Percentiles rank a stretch among this genome's conserved stretches.
These are phyloP conservation scores for Euphorbia pulcherrima DNA, from an alignment of 345 rosid species.

Conservation along the genomic window DNA sequence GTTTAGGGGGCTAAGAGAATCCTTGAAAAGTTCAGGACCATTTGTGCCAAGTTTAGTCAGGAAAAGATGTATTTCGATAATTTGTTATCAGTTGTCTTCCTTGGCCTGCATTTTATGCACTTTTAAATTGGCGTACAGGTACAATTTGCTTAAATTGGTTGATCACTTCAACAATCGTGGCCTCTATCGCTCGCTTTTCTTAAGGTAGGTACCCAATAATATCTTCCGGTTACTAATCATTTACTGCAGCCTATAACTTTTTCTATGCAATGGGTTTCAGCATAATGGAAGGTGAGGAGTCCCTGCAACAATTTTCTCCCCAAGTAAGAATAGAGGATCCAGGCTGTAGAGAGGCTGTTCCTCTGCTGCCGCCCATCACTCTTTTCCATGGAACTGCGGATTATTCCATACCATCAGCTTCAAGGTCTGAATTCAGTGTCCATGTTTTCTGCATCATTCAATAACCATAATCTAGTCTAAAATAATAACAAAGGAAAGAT, in stretches of 20 bases:
- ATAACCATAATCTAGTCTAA: background rate
- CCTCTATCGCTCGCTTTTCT: slow-evolving; percentile 32
- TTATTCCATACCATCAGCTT: slow-evolving; percentile 27
- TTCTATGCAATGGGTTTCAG: slow-evolving; percentile 13
- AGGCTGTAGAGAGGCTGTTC: slow-evolving; percentile 22
- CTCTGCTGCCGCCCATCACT: slow-evolving; percentile 26
- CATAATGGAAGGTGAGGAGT: slow-evolving; percentile 36
- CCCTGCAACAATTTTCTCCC: slow-evolving; percentile 26
- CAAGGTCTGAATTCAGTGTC: slow-evolving; percentile 22
- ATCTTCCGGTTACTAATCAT: background rate
- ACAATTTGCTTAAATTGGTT: slow-evolving; percentile 26
- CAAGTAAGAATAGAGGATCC: slow-evolving; percentile 25
- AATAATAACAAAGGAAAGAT: too few species aligned
- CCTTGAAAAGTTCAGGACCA: too few species aligned
- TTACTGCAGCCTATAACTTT: background rate
- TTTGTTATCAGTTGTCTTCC: too few species aligned
- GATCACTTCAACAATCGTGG: slow-evolving; percentile 33
- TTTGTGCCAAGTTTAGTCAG: too few species aligned
- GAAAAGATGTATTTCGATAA: too few species aligned
- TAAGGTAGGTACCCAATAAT: slow-evolving; percentile 12
- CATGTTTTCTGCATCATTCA: background rate
- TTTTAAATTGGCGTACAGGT: slow-evolving; percentile 23
- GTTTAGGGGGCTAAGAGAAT: too few species aligned
- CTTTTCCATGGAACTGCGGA: slow-evolving; percentile 33
- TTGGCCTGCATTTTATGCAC: background rate